Evolutionary conservation across 192 early-diverging fungal species (phyloP).

Genomic region (Oehlia diaphana): DNA sequence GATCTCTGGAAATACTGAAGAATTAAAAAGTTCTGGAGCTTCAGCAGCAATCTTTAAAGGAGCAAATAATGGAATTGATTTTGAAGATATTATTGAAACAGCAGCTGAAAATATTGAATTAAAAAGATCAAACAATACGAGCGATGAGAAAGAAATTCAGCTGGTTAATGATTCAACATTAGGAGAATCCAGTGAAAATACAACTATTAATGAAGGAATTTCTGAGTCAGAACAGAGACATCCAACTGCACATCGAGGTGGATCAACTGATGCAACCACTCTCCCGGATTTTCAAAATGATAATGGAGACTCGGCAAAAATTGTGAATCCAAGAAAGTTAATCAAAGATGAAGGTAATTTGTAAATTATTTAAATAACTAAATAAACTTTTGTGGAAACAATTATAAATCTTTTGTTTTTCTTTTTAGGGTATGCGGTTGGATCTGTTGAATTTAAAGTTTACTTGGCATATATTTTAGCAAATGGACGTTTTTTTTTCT

Average conservation of each 20-base stretch:
- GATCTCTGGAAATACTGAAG: slow-evolving; percentile 38
- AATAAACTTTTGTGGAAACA: background rate
- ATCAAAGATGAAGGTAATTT: slow-evolving; percentile 35
- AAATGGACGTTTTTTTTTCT: slow-evolving; percentile 61
- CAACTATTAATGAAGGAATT: slow-evolving; percentile 46
- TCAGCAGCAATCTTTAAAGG: background rate
- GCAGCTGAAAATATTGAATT: no score
- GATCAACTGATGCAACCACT: slow-evolving; percentile 34
- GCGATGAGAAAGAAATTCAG: no score
- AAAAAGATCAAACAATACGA: no score
- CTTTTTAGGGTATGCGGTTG: slow-evolving; percentile 64
- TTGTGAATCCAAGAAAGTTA: slow-evolving; percentile 16
- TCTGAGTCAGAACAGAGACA: background rate
- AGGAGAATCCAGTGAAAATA: no score
- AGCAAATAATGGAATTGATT: background rate
- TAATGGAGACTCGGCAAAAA: slow-evolving; percentile 61
- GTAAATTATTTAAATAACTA: background rate
- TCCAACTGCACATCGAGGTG: slow-evolving; percentile 27
- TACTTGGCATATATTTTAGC: slow-evolving; percentile 77
- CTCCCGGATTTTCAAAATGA: slow-evolving; percentile 46
- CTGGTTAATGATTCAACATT: no score
- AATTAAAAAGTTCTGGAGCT: background rate
- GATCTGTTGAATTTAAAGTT: slow-evolving; percentile 70
- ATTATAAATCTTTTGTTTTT: background rate
- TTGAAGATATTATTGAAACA: background rate